Conservation (phyloP, 2,329 filamentous ascomycete genomes). For the Aspergillus niger region DNA sequence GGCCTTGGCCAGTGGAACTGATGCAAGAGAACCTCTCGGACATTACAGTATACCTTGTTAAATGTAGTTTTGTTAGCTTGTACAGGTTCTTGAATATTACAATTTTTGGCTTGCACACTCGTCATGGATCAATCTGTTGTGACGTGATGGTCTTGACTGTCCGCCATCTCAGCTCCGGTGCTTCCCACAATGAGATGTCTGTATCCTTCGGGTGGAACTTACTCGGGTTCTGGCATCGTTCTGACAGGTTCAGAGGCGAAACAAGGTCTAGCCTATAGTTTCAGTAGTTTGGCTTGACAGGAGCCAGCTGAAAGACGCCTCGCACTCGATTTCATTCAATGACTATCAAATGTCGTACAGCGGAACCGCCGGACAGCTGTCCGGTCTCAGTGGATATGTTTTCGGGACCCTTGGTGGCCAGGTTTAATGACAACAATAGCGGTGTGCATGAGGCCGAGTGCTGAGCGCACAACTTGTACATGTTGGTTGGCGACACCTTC, state of each 20-base stretch:
- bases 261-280: neutral
- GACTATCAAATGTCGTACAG: slow-evolving; percentile 1
- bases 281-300: neutral
- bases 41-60: slow-evolving; percentile 23
- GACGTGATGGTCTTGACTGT: neutral
- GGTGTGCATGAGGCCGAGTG: slow-evolving; percentile 18
- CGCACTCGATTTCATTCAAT: neutral
- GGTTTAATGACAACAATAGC: slow-evolving; percentile 3
- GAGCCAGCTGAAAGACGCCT: neutral
- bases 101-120: neutral
- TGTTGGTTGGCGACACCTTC: slow-evolving; percentile 2
- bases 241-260: neutral
- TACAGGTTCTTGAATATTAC: slow-evolving; percentile 1
- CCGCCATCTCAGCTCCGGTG: neutral
- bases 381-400: neutral
- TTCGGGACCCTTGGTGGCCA: neutral
- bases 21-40: slow-evolving; percentile 46
- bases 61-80: neutral
- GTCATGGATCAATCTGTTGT: neutral
- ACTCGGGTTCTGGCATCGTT: neutral
- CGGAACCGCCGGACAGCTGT: slow-evolving; percentile 1
- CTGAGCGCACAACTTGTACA: slow-evolving; percentile 8
- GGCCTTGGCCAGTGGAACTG: slow-evolving; percentile 34
- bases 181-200: neutral
- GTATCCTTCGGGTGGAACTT: neutral